Base-by-base conservation (phyloP, 192 early-diverging fungal species). In the Backusella circina region DNA sequence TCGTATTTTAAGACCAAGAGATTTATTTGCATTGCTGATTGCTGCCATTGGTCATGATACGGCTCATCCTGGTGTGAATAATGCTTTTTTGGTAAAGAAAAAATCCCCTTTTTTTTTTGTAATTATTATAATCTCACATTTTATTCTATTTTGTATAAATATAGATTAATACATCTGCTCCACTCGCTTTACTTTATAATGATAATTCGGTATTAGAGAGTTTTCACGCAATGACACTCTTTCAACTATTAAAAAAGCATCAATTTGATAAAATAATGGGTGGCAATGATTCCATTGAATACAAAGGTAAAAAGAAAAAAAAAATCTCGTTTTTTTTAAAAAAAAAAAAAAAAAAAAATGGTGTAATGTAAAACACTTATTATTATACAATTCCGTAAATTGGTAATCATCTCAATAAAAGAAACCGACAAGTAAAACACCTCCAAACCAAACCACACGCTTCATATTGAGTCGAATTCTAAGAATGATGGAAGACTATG, bases 151-250 rank as follows among this genome's bases (percentile, higher is more conserved):
- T 54, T 47, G 1, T 13, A 64, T 70, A n/a, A n/a, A n/a, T n/a
- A 7, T 76, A 89, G 88, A 75, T 95, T 73, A 89, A 91, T 15
- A 88, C 92, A 6, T 85, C 82, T 39, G 91, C 95, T 33, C 94
- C 95, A 65, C 85, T 97, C 67, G 94, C 97, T 12, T 83, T 95
- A 66, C 81, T 96, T 16, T 99, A 97, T 88, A 97, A 97, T 80
- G 96, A 99, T 83, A 86, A 88, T 71, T 94, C 95, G 1, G 95
- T 99, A 15, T 86, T 99, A n/a, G 97, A 99, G 80, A 95, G 95
- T 85, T 97, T 96, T 85, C 97, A 99, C 77, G 90, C 91, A 1
- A 90, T 92, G 79, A 88, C 91, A 23, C 81, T 93, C 33, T 95
- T 91, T 74, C 86, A 89, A 31, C 41, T 91, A 5, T 87, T 91